Evolutionary conservation across 2,329 filamentous ascomycete genomes (phyloP).

Genomic region (Beauveria bassiana): DNA sequence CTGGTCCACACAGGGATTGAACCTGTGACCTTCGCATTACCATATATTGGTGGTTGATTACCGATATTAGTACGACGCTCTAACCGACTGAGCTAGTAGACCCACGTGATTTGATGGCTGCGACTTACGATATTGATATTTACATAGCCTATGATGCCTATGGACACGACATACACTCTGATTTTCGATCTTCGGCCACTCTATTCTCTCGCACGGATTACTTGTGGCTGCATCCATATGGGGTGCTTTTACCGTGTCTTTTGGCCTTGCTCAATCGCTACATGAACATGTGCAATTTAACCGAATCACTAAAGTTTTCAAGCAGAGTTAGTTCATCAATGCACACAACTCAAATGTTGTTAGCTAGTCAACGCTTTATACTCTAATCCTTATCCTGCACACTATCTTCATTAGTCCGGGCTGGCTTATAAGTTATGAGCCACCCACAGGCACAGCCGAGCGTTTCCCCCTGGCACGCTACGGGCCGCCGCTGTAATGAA

Average conservation of each 20-base stretch:
- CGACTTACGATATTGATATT: background rate
- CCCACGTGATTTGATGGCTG: slow-evolving; percentile 4
- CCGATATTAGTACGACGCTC: slow-evolving; percentile 12
- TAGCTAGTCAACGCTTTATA: too few relatives aligned
- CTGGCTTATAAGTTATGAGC: too few relatives aligned
- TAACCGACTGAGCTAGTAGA: slow-evolving; percentile 11
- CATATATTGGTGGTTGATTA: background rate
- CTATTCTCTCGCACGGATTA: background rate
- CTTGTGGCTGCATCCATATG: too few relatives aligned
- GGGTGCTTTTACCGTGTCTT: too few relatives aligned
- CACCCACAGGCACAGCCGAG: too few relatives aligned
- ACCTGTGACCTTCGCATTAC: slow-evolving; percentile 13
- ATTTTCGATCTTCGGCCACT: background rate
- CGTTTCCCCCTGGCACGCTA: background rate
- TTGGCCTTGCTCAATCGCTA: too few relatives aligned
- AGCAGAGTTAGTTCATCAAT: too few relatives aligned
- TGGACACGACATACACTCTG: background rate
- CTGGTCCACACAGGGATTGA: slow-evolving; percentile 9
- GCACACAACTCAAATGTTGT: too few relatives aligned
- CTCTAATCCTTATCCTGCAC: too few relatives aligned
- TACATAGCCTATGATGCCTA: background rate
- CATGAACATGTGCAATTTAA: too few relatives aligned
- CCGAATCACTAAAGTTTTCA: too few relatives aligned
- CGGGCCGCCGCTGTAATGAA: background rate
- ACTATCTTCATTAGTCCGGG: too few relatives aligned